Percentiles rank a stretch among this genome's conserved stretches.
Evolutionary conservation across 2,329 filamentous ascomycete species (phyloP).

Genomic region (Stemphylium beticola): DNA sequence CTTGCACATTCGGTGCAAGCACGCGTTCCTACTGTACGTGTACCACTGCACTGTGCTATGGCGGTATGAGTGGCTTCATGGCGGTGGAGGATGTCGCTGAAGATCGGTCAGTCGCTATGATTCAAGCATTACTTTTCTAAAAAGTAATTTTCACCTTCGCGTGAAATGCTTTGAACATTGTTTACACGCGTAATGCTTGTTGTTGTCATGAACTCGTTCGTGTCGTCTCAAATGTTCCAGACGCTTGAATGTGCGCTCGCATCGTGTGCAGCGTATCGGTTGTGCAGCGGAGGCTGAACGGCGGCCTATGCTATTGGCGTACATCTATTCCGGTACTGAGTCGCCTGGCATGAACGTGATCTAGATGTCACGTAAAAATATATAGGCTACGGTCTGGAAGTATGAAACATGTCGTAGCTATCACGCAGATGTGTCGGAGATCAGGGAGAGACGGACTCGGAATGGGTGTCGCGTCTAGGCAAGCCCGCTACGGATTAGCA

Average conservation of each 20-base stretch:
- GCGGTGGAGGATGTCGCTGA: slow-evolving; percentile 13
- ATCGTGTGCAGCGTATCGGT: slow-evolving; percentile 10
- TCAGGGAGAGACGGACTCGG: not conserved
- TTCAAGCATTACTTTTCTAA: not conserved
- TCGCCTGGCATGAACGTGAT: too few relatives aligned
- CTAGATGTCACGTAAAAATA: too few relatives aligned
- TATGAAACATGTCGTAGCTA: not conserved
- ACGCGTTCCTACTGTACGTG: slow-evolving; percentile 2
- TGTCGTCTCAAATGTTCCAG: slow-evolving; percentile 14
- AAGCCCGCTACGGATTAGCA: not conserved
- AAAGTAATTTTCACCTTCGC: slow-evolving; percentile 6
- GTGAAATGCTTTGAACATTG: slow-evolving; percentile 13
- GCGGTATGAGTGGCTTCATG: slow-evolving; percentile 13
- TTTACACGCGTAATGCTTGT: slow-evolving; percentile 5
- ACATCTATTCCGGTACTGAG: not conserved
- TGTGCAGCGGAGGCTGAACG: not conserved
- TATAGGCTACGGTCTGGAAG: too few relatives aligned
- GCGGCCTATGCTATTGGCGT: not conserved
- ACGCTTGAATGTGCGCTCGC: slow-evolving; percentile 13
- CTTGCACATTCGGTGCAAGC: slow-evolving; percentile 15
- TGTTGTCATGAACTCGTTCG: slow-evolving; percentile 13
- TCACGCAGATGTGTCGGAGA: not conserved
- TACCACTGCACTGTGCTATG: not conserved
- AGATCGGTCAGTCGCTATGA: not conserved
- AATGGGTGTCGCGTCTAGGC: not conserved